Percentiles rank a stretch among this genome's conserved stretches.
phyloP scores from a whole-genome alignment of 345 rosid species.

The Ricinus communis region DNA sequence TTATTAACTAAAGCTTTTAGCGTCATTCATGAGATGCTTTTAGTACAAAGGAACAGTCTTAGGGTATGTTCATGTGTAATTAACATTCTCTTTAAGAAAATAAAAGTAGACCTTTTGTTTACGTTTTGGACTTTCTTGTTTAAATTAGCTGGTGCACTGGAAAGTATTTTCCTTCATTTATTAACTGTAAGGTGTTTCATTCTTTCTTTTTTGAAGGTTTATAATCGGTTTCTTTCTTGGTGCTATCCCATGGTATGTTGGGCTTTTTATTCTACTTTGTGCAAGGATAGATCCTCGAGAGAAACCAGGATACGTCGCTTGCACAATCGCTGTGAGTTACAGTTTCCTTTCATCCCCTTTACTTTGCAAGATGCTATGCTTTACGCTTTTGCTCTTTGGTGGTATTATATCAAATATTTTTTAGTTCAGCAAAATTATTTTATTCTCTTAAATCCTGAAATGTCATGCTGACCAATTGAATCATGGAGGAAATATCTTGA shows the following conservation, averaged over 20 bases:
- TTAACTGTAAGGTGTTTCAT: conserved; percentile 16
- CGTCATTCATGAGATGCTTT: background rate
- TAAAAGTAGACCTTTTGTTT: background rate
- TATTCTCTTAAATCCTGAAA: background rate
- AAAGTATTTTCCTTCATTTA: conserved; percentile 4
- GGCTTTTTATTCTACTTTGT: conserved; percentile 57
- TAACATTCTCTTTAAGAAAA: background rate
- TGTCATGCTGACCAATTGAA: background rate
- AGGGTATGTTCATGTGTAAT: background rate
- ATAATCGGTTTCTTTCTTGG: conserved; percentile 84
- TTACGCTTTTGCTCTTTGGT: background rate
- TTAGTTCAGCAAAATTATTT: background rate
- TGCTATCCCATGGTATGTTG: conserved; percentile 85
- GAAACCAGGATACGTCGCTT: conserved; percentile 92
- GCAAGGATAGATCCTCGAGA: conserved; percentile 72
- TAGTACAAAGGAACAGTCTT: background rate
- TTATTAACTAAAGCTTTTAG: background rate
- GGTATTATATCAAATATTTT: background rate
- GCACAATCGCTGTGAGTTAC: conserved; percentile 71
- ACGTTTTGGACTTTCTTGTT: background rate
- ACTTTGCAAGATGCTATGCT: background rate
- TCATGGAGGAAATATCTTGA: conserved; percentile 1
- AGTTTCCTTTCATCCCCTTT: conserved; percentile 7
- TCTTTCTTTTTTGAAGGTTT: conserved; percentile 48
- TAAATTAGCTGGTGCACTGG: background rate